These are phyloP conservation scores for Boletus reticuloceps DNA, from an alignment of 768 basidiomycete species.

Conservation along the genomic window DNA sequence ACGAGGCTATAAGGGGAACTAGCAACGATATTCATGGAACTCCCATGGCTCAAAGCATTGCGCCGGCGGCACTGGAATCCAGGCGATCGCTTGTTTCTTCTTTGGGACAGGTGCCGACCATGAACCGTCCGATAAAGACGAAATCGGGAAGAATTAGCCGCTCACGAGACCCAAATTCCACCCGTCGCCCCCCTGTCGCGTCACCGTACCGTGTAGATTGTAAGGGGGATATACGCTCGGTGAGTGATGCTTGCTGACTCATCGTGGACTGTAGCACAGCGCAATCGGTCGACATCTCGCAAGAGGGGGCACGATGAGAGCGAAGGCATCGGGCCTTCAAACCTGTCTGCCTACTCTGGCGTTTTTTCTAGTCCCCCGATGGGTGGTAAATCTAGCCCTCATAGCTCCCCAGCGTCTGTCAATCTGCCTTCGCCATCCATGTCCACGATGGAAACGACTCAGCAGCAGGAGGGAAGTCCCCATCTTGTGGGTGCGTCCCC, in stretches of 20 bases:
- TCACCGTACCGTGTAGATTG: slow-evolving; percentile 67
- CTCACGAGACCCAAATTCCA: slow-evolving; percentile 55
- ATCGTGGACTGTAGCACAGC: slow-evolving; percentile 43
- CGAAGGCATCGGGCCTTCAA: slow-evolving; percentile 46
- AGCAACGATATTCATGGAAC: slow-evolving; percentile 17
- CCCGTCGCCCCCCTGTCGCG: slow-evolving; percentile 54
- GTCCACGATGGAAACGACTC: slow-evolving; percentile 45
- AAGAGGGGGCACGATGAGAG: slow-evolving; percentile 69
- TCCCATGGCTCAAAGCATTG: slow-evolving; percentile 25
- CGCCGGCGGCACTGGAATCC: slow-evolving; percentile 45
- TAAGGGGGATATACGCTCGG: slow-evolving; percentile 33
- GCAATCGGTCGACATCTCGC: slow-evolving; percentile 75
- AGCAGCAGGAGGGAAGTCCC: slow-evolving; percentile 54
- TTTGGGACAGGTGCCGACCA: slow-evolving; percentile 40
- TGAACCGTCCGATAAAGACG: slow-evolving; percentile 50
- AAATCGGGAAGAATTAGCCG: slow-evolving; percentile 52
- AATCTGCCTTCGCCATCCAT: slow-evolving; percentile 71
- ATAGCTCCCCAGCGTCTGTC: slow-evolving; percentile 73
- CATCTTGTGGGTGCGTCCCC: slow-evolving; percentile 44
- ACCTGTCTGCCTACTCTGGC: slow-evolving; percentile 45
- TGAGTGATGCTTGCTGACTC: slow-evolving; percentile 14
- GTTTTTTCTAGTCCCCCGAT: slow-evolving; percentile 55
- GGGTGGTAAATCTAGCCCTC: slow-evolving; percentile 52
- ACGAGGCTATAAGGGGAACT: slow-evolving; percentile 53
- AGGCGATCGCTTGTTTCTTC: slow-evolving; percentile 51